A percentile compares a stretch with the other conserved stretches of the same genome.
phyloP scores from a whole-genome alignment of 176 grass and related monocot species.

The Zizania latifolia region DNA sequence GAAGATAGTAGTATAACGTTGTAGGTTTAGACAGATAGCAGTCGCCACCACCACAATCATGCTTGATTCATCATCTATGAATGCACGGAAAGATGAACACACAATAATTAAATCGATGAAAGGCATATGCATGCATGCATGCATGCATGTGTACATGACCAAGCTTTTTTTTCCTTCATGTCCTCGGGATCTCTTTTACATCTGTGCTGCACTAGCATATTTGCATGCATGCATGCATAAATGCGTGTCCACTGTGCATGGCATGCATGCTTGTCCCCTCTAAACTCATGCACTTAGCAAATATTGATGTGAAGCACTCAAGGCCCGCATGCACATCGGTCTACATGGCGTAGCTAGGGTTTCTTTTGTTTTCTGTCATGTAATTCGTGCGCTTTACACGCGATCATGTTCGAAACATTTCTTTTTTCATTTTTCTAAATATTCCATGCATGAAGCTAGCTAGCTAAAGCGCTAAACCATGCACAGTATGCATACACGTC shows the following conservation, averaged over 20 bases:
- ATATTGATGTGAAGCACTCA: too few species aligned
- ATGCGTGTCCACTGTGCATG: background rate
- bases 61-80: too few species aligned
- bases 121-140: too few species aligned
- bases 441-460: background rate
- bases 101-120: too few species aligned
- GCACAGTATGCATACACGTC: background rate
- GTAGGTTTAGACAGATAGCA: too few species aligned
- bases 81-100: too few species aligned
- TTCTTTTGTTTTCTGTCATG: background rate
- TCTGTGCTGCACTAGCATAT: background rate
- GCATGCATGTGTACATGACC: too few species aligned
- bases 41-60: too few species aligned
- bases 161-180: background rate
- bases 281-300: too few species aligned
- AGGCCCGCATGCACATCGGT: too few species aligned
- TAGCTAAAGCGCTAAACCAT: background rate
- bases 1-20: too few species aligned
- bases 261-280: conserved; percentile 6
- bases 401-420: background rate
- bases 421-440: background rate
- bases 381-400: background rate
- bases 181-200: background rate
- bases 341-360: background rate
- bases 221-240: background rate